Base-by-base conservation (phyloP, 805 yeast species). In the Metschnikowia hibisci region DNA sequence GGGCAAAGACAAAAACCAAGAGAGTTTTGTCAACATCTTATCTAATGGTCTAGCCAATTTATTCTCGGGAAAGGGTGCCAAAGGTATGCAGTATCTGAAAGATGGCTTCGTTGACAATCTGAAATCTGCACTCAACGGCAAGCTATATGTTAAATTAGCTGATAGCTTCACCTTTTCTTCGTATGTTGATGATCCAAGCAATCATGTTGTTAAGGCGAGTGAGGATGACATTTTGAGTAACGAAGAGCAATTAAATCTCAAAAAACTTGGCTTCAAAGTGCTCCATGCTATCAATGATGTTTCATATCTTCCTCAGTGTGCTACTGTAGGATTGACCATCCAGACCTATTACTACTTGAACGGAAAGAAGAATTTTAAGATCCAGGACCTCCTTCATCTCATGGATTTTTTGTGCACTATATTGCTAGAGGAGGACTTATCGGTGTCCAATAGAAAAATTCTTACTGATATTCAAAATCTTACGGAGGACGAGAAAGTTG, bases 1-100 rank as follows among this genome's bases (percentile, higher is more conserved):
- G 36, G 84, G 84, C 18, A 65, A 67, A 37, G 83, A 79, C 54
- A 79, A 79, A 59, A 69, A 68, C 43, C 74, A 72, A 47, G 84
- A 79, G 57, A 71, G 74, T 43, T 67, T 77, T 32, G 41, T 58
- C 35, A 66, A 55, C 37, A 71, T 71, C 23, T 41, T 69, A 23
- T 54, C 58, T 6, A 67, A 62, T 42, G 76, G 74, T 11, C 45
- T 66, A 6, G 51, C 55, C 7, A 61, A 64, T 42, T 50, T 69
- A n/a, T 40, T 62, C 6, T 54, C 56, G 4, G 43, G 47, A 10
- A 46, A 37, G 4, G 48, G 43, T 3, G 39, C 39, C 16, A 42
- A 31, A 3, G 35, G 15, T 3, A 20, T 25, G 7, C 33, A 32
- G 28, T 29, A 42, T 15, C 37, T 46, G 34, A 34, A 52, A 12